Evolutionary conservation across 441 rosid species (phyloP).

Genomic region (Erodium moschatum): DNA sequence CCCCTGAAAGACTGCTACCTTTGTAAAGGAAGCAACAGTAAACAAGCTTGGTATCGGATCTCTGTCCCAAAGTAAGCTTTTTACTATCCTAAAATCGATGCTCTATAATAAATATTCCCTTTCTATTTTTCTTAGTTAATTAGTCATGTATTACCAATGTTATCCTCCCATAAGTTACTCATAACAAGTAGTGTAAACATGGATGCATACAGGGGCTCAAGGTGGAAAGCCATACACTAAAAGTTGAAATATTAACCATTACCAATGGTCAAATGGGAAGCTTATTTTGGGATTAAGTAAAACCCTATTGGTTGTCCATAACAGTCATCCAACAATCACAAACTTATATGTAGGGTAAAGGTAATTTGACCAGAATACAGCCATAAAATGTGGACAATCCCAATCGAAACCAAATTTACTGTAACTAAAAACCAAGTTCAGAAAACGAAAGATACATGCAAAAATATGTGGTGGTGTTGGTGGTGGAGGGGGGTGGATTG

Average conservation of each 20-base stretch:
- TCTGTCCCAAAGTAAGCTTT: background rate
- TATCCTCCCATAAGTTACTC: background rate
- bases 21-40: background rate
- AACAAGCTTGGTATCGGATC: background rate
- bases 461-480: background rate
- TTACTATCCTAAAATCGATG: background rate
- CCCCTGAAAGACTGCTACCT: background rate
- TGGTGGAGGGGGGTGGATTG: background rate
- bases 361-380: background rate
- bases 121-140: background rate
- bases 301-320: background rate
- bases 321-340: background rate
- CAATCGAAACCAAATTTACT: background rate
- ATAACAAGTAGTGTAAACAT: background rate
- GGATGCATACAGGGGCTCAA: background rate
- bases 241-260: background rate
- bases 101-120: background rate
- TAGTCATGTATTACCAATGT: background rate
- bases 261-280: background rate
- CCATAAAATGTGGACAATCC: background rate
- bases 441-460: background rate
- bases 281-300: background rate
- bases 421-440: background rate
- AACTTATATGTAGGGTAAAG: background rate
- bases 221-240: background rate